Evolutionary conservation across 192 early-diverging fungal genomes (phyloP).

Genomic region (Piromyces sp.): DNA sequence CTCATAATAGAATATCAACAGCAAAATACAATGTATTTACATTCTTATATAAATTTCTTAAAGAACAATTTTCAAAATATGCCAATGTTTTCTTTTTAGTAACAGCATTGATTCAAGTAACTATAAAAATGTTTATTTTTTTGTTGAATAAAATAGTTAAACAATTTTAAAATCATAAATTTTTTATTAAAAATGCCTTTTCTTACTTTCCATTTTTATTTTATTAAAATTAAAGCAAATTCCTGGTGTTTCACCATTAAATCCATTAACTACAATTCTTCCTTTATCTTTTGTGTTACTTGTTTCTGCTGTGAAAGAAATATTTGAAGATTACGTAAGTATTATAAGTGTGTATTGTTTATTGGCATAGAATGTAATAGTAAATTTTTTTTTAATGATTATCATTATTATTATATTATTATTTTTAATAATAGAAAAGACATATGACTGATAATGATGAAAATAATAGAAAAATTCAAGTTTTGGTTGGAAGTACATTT

Average conservation of each 20-base stretch:
- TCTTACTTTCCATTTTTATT: too few relatives aligned
- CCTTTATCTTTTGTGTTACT: slow-evolving; percentile 66
- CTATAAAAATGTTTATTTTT: too few relatives aligned
- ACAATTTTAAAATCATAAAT: too few relatives aligned
- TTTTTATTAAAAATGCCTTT: too few relatives aligned
- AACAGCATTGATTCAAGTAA: slow-evolving; percentile 82
- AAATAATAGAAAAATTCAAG: slow-evolving; percentile 18
- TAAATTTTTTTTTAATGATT: too few relatives aligned
- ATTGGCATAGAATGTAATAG: too few relatives aligned
- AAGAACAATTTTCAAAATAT: slow-evolving; percentile 96
- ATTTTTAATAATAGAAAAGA: slow-evolving; percentile 20
- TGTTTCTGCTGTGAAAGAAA: slow-evolving; percentile 83
- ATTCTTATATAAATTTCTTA: slow-evolving; percentile 87
- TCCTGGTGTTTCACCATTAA: slow-evolving; percentile 79
- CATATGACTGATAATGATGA: slow-evolving; percentile 57
- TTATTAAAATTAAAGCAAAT: slow-evolving; percentile 62
- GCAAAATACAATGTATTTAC: slow-evolving; percentile 89
- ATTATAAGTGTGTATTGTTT: slow-evolving; percentile 17
- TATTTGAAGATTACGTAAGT: slow-evolving; percentile 58
- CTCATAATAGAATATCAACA: slow-evolving; percentile 80
- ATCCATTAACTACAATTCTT: slow-evolving; percentile 70
- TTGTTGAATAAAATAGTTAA: too few relatives aligned
- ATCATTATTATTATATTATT: background rate
- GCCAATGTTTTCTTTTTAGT: slow-evolving; percentile 99
- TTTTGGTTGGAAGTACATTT: slow-evolving; percentile 24